Evolutionary conservation across 495 filamentous ascomycete species (phyloP).

Genomic region (Penicillium manginii): DNA sequence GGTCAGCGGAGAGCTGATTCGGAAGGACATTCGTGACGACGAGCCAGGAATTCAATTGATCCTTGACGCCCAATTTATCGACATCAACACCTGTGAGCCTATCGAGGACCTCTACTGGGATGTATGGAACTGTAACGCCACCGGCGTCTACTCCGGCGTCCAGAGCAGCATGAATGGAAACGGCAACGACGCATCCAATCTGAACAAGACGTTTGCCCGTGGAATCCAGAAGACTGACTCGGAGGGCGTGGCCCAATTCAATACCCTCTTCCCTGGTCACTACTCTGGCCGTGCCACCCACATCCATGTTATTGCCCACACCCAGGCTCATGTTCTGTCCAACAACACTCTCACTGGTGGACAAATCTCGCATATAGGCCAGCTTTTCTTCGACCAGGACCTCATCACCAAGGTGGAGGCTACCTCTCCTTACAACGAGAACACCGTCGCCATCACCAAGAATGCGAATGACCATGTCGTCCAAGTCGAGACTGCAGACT

Average conservation of each 20-base stretch:
- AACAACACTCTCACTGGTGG: slow-evolving; percentile 57
- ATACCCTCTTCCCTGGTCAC: slow-evolving; percentile 57
- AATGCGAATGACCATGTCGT: slow-evolving; percentile 58
- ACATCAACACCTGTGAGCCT: slow-evolving; percentile 54
- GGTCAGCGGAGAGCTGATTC: slow-evolving; percentile 52
- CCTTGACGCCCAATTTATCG: slow-evolving; percentile 59
- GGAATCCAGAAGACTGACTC: slow-evolving; percentile 53
- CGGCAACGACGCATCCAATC: slow-evolving; percentile 34
- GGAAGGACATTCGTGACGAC: slow-evolving; percentile 51
- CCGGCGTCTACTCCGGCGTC: slow-evolving; percentile 53
- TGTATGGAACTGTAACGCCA: slow-evolving; percentile 61
- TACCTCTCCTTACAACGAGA: slow-evolving; percentile 58
- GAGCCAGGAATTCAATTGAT: slow-evolving; percentile 53
- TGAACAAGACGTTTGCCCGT: slow-evolving; percentile 53
- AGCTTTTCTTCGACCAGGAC: slow-evolving; percentile 62
- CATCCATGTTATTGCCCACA: slow-evolving; percentile 51
- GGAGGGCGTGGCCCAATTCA: slow-evolving; percentile 52
- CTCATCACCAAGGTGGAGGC: slow-evolving; percentile 51
- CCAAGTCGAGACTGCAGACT: slow-evolving; percentile 46
- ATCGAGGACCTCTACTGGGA: slow-evolving; percentile 54
- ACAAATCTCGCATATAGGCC: slow-evolving; percentile 57
- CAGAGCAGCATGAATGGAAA: slow-evolving; percentile 25
- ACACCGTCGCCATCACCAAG: slow-evolving; percentile 44
- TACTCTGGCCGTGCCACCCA: slow-evolving; percentile 55
- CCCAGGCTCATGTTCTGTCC: slow-evolving; percentile 40